Base-by-base conservation (phyloP, 1,284 basidiomycete genomes). In the Ustilago bromivora region DNA sequence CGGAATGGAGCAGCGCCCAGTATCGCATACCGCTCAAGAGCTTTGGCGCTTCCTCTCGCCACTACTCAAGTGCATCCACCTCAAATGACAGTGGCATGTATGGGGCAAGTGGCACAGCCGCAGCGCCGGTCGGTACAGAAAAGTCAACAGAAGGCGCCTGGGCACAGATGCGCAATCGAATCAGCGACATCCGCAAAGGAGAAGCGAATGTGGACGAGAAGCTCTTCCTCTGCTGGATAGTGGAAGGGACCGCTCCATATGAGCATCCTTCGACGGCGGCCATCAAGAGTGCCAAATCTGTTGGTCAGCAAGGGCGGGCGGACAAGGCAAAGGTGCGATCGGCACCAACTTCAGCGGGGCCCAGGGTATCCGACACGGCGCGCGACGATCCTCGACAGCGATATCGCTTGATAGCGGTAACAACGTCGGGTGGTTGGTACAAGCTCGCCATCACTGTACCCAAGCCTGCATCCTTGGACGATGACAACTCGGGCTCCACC, bases 401-500 rank as follows among this genome's bases (percentile, higher is more conserved):
- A 11, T 63, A 59, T 47, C 75, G 76, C 11, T 66, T 84, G 19
- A 63, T 84, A 34, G 80, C 76, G 9, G 49, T 83, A 34, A 84
- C 82, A 10, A 81, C 81, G 4, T 82, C 80, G 6, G 82, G 82
- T 2, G 78, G 78, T 1, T 82, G 74, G 70, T 84, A 84, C 61
- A 79, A 80, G 46, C 62, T 84, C 15, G 72, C 73, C 5, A 61
- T 82, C n/a, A 49, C 56, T 8, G 12, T 63, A 46, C 63, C 71
- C 6, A 23, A 40, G 19, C 5, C 40, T 19, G 28, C 55, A 7
- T 35, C 49, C 7, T 12, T 23, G 10, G 51, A 56, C 12, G 51
- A 49, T 15, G 43, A 43, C 3, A 35, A 36, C 4, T 61, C 49
- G 15, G 59, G 60, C 4, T 72, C 75, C 12, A 80, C 71, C 1